phyloP scores from a whole-genome alignment of 352 stramenopile species.

The Peronospora tabacina region DNA sequence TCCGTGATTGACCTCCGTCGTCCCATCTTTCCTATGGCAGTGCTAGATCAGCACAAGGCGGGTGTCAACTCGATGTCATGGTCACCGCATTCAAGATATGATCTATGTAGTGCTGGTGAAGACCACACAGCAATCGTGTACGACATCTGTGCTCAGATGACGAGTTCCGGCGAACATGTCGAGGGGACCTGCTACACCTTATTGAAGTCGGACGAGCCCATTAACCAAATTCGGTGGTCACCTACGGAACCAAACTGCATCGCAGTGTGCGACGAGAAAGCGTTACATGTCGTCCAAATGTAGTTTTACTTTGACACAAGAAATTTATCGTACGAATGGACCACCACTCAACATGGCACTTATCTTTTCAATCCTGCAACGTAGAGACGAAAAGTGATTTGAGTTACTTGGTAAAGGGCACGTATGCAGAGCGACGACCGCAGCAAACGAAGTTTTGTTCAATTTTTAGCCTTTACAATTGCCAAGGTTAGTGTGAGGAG shows the following conservation, averaged over 20 bases:
- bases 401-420: too few species aligned
- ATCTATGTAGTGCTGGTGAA: constrained; percentile 95
- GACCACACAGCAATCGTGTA: constrained; percentile 95
- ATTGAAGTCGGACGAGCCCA: constrained; percentile 58
- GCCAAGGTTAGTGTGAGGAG: too few species aligned
- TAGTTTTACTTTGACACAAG: constrained; percentile 9
- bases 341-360: too few species aligned
- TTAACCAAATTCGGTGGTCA: constrained; percentile 89
- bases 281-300: constrained; percentile 90
- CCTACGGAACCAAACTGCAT: constrained; percentile 92
- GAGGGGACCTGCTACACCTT: constrained; percentile 36
- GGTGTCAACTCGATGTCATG: constrained; percentile 95
- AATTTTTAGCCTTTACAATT: too few species aligned
- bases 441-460: too few species aligned
- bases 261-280: constrained; percentile 91
- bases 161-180: constrained; percentile 17
- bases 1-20: constrained; percentile 95
- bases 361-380: too few species aligned
- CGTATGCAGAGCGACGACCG: too few species aligned
- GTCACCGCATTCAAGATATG: constrained; percentile 87
- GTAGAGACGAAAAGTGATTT: too few species aligned
- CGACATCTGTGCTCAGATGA: constrained; percentile 68
- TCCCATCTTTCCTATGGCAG: constrained; percentile 84
- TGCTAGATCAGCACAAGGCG: constrained; percentile 88
- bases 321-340: too few species aligned